Percentiles rank a stretch among this genome's conserved stretches.
These are phyloP conservation scores for Solanum dulcamara DNA, from an alignment of 257 asterid species.

Conservation along the genomic window DNA sequence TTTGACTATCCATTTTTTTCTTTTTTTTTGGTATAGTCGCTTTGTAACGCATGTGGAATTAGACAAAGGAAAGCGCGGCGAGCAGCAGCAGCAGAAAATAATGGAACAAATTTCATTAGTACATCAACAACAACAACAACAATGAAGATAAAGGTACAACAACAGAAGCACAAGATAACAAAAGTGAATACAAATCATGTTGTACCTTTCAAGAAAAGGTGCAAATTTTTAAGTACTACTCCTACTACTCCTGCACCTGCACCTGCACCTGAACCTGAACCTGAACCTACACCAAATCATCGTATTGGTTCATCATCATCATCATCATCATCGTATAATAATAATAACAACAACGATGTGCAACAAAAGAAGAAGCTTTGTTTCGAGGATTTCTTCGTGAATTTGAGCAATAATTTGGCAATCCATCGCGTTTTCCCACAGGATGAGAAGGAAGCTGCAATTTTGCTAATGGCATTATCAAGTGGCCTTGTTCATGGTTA, in stretches of 20 bases:
- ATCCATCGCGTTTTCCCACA: slow-evolving; percentile 73
- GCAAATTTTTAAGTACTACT: slow-evolving; percentile 8
- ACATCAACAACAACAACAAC: slow-evolving; percentile 4
- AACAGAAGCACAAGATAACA: slow-evolving; percentile 23
- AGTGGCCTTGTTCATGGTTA: slow-evolving; percentile 69
- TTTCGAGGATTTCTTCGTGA: slow-evolving; percentile 74
- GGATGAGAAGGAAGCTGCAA: slow-evolving; percentile 94
- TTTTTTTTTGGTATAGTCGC: slow-evolving; percentile 31
- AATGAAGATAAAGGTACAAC: slow-evolving; percentile 44
- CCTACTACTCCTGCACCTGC: background rate
- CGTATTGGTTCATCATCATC: slow-evolving; percentile 5
- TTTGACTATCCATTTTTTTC: background rate
- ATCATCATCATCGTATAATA: background rate
- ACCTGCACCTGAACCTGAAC: background rate
- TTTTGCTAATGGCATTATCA: slow-evolving; percentile 86
- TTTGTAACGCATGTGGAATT: slow-evolving; percentile 94
- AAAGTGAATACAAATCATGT: slow-evolving; percentile 17
- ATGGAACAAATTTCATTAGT: slow-evolving; percentile 1
- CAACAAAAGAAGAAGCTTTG: slow-evolving; percentile 15
- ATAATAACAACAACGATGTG: background rate
- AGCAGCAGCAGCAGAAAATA: slow-evolving; percentile 36
- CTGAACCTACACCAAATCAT: too few species aligned
- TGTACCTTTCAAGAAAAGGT: slow-evolving; percentile 45
- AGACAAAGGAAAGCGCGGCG: slow-evolving; percentile 88
- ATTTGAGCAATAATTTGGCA: slow-evolving; percentile 54